phyloP scores from a whole-genome alignment of 805 yeast species.

The Ogataea philodendri region DNA sequence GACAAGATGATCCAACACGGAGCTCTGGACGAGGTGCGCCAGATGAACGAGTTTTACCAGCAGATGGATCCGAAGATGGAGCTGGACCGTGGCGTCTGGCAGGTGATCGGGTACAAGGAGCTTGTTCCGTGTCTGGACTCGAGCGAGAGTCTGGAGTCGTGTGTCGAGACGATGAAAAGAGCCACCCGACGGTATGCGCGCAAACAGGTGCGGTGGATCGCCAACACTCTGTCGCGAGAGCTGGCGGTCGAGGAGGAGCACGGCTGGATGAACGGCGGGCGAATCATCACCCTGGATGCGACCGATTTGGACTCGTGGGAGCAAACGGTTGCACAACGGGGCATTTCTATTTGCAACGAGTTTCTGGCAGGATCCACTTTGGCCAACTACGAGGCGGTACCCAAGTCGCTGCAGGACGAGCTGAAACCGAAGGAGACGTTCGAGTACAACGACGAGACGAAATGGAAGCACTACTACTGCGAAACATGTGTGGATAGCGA shows the following conservation, averaged over 20 bases:
- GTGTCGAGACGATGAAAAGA: constrained; percentile 75
- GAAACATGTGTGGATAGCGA: constrained; percentile 57
- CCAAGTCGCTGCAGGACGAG: constrained; percentile 17
- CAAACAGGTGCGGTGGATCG: constrained; percentile 88
- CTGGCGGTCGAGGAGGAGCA: constrained; percentile 45
- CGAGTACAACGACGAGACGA: constrained; percentile 17
- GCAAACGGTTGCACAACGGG: constrained; percentile 52
- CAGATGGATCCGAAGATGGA: constrained; percentile 40
- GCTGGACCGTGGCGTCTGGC: constrained; percentile 80
- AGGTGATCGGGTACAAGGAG: constrained; percentile 91
- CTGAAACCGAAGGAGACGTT: constrained; percentile 5
- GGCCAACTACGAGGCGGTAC: constrained; percentile 14
- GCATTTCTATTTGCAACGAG: constrained; percentile 44
- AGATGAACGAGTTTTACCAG: constrained; percentile 49
- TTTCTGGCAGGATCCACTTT: constrained; percentile 22
- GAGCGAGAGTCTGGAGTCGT: constrained; percentile 35
- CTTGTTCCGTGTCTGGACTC: constrained; percentile 56
- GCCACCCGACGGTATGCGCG: constrained; percentile 85
- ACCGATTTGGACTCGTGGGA: constrained; percentile 67
- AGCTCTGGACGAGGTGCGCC: constrained; percentile 64
- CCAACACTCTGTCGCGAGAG: constrained; percentile 63
- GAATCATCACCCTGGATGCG: constrained; percentile 70
- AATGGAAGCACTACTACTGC: constrained; percentile 72
- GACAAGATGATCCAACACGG: constrained; percentile 78
- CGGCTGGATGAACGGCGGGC: constrained; percentile 56